Conservation (phyloP, 2,329 filamentous ascomycete species). For the Talaromyces marneffei region DNA sequence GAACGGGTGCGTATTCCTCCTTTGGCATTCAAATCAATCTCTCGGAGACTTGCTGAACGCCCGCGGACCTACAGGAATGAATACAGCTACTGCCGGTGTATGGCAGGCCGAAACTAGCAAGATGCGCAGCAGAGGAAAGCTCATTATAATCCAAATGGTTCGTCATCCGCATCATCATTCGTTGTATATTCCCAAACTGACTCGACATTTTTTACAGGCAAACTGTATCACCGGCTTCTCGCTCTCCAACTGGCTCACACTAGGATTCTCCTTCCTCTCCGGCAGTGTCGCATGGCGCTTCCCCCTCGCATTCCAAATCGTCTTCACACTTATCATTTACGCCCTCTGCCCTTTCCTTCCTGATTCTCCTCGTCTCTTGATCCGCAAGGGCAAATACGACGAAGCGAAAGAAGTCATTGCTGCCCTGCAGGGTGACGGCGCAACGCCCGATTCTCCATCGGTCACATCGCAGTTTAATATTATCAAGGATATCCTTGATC, state of each 20-base stretch:
- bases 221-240: slow-evolving; percentile 46
- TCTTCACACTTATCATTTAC: slow-evolving; percentile 39
- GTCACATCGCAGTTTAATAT: slow-evolving; percentile 16
- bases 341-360: slow-evolving; percentile 35
- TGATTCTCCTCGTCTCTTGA: slow-evolving; percentile 42
- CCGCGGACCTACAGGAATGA: slow-evolving; percentile 22
- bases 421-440: slow-evolving; percentile 8
- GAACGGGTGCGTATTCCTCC: slow-evolving; percentile 31
- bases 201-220: slow-evolving; percentile 32
- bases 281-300: slow-evolving; percentile 38
- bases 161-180: not conserved
- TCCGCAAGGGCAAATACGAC: slow-evolving; percentile 35
- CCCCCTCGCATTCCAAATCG: slow-evolving; percentile 39
- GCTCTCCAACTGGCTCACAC: slow-evolving; percentile 45
- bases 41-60: not conserved
- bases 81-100: slow-evolving; percentile 43
- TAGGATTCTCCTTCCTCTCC: slow-evolving; percentile 31
- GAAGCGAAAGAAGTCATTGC: slow-evolving; percentile 34
- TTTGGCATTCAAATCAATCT: slow-evolving; percentile 14
- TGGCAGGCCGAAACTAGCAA: slow-evolving; percentile 41
- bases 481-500: slow-evolving; percentile 37
- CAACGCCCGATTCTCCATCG: slow-evolving; percentile 1
- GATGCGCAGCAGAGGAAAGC: slow-evolving; percentile 26
- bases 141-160: slow-evolving; percentile 28
- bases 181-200: slow-evolving; percentile 32